These are phyloP conservation scores for Drechslerella coelobrocha DNA, from an alignment of 2,329 filamentous ascomycete species.

Conservation along the genomic window DNA sequence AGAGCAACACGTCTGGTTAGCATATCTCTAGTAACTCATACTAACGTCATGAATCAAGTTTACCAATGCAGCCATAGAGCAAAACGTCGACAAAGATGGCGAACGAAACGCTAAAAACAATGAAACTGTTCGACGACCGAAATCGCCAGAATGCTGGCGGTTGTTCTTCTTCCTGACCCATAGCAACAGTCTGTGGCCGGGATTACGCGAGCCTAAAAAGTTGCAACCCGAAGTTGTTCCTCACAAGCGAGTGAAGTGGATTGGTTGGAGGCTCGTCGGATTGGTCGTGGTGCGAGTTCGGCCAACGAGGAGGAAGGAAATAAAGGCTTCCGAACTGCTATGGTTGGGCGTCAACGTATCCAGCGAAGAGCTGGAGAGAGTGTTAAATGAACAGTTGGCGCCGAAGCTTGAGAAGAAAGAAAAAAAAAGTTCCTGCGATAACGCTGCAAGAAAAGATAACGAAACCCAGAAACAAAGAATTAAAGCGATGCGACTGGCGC, in stretches of 20 bases:
- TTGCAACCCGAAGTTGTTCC: too few species aligned
- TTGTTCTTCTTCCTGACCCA: conserved; percentile 32
- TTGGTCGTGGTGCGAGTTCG: not conserved
- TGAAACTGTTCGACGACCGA: conserved; percentile 47
- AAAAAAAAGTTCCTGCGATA: not conserved
- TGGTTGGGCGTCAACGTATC: not conserved
- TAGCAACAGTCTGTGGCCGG: conserved; percentile 2
- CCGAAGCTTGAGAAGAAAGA: not conserved
- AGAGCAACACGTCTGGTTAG: conserved; percentile 21
- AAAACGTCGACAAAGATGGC: conserved; percentile 49
- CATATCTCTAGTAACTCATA: not conserved
- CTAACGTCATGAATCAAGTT: not conserved
- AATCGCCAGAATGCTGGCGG: conserved; percentile 47
- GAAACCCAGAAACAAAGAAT: not conserved
- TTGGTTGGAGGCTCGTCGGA: not conserved
- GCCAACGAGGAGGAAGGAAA: not conserved
- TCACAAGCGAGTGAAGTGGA: too few species aligned
- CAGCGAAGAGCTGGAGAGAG: not conserved
- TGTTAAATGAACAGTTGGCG: not conserved
- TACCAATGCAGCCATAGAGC: conserved; percentile 49
- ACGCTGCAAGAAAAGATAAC: too few species aligned
- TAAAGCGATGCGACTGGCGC: not conserved
- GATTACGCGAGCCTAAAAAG: conserved; percentile 1
- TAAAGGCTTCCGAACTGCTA: not conserved
- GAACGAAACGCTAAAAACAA: conserved; percentile 48